A percentile compares a stretch with the other conserved stretches of the same genome.
phyloP scores from a whole-genome alignment of 1,284 basidiomycete genomes.

The Flammula alnicola region DNA sequence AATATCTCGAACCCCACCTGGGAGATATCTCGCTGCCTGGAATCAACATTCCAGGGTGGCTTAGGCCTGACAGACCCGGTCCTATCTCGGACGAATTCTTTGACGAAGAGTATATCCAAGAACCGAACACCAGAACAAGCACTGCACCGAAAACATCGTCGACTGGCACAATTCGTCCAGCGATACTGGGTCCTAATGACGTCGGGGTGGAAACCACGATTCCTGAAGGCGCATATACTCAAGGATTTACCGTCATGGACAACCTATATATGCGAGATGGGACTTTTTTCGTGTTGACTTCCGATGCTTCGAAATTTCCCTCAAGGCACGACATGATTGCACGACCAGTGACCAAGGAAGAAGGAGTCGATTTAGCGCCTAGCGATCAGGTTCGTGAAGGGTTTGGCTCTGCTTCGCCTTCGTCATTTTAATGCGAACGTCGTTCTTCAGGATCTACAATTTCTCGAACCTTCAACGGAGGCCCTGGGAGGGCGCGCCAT shows the following conservation, averaged over 20 bases:
- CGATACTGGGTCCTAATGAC: background rate
- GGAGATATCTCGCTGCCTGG: constrained; percentile 5
- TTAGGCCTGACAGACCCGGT: background rate
- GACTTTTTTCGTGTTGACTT: constrained; percentile 33
- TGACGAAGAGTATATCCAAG: constrained; percentile 1
- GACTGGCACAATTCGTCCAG: background rate
- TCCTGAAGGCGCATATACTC: constrained; percentile 22
- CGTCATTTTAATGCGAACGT: too few relatives aligned
- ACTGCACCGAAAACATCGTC: background rate
- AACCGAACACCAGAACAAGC: background rate
- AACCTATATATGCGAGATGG: constrained; percentile 33
- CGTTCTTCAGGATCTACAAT: constrained; percentile 27
- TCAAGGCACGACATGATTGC: constrained; percentile 20
- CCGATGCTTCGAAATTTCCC: constrained; percentile 20
- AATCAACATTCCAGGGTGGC: constrained; percentile 8
- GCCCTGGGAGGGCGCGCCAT: constrained; percentile 19
- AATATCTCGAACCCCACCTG: constrained; percentile 1
- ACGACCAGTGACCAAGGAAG: constrained; percentile 13
- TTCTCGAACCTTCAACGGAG: constrained; percentile 17
- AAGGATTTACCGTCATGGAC: constrained; percentile 32
- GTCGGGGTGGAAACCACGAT: constrained; percentile 21
- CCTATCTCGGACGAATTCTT: too few relatives aligned
- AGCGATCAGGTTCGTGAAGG: constrained; percentile 17
- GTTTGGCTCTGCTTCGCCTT: background rate
- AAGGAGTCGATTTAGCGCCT: constrained; percentile 13